Evolutionary conservation across 768 basidiomycete species (phyloP).

Genomic region (Termitomyces sp.): DNA sequence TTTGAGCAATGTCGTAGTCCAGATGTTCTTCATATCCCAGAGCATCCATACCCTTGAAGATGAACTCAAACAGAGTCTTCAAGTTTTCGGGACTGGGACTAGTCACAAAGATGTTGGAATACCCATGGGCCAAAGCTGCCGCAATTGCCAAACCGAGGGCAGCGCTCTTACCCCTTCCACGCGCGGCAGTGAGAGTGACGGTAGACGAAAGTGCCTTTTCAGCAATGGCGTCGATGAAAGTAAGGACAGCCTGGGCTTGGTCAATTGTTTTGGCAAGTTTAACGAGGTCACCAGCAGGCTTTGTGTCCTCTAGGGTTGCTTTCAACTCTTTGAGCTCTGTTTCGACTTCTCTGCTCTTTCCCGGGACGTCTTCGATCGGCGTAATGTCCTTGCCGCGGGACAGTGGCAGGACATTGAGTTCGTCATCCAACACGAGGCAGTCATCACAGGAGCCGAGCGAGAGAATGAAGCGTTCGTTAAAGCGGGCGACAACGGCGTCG

Average conservation of each 20-base stretch:
- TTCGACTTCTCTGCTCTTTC: constrained; percentile 39
- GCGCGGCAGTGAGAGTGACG: constrained; percentile 89
- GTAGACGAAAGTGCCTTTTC: constrained; percentile 94
- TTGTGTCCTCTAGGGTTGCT: constrained; percentile 73
- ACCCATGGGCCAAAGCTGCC: constrained; percentile 88
- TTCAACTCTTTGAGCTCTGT: constrained; percentile 76
- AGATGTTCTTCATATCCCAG: constrained; percentile 96
- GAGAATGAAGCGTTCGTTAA: constrained; percentile 98
- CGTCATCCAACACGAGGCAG: constrained; percentile 94
- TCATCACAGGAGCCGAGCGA: constrained; percentile 92
- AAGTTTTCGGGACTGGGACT: constrained; percentile 97
- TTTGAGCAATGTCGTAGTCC: constrained; percentile 95
- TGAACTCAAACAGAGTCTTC: constrained; percentile 96
- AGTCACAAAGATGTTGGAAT: constrained; percentile 97
- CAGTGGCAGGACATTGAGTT: constrained; percentile 95
- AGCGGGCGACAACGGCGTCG: constrained; percentile 85
- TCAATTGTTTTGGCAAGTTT: constrained; percentile 90
- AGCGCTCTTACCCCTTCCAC: constrained; percentile 96
- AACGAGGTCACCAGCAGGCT: constrained; percentile 85
- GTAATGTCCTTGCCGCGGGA: constrained; percentile 92
- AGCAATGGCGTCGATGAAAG: constrained; percentile 91
- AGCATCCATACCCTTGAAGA: constrained; percentile 94
- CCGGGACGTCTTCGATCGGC: constrained; percentile 47
- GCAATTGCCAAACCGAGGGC: constrained; percentile 94
- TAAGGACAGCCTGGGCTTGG: constrained; percentile 91